Percentiles rank a stretch among this genome's conserved stretches.
Conservation (phyloP, 108 stramenopile genomes). For the Skeletonema costatum region DNA sequence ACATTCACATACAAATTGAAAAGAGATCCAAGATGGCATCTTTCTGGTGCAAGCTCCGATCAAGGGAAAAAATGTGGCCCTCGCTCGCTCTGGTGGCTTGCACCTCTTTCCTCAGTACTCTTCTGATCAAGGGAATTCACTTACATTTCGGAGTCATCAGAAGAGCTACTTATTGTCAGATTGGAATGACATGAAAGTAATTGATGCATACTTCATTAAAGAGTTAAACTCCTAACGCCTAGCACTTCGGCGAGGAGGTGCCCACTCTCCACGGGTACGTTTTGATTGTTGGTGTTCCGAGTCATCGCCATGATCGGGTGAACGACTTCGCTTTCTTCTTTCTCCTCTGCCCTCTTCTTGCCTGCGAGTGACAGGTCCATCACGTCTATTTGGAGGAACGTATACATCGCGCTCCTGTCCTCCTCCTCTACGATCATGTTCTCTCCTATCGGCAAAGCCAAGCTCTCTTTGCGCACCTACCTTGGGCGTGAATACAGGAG, state of each 20-base stretch:
- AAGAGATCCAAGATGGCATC: too few species aligned
- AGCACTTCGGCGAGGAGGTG: conserved; percentile 11
- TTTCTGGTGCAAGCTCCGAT: too few species aligned
- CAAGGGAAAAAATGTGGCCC: too few species aligned
- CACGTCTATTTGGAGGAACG: conserved; percentile 24
- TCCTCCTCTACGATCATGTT: conserved; percentile 13
- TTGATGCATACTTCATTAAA: neutral
- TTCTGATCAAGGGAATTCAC: too few species aligned
- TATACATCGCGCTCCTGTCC: conserved; percentile 9
- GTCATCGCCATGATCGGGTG: conserved; percentile 20
- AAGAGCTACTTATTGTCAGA: too few species aligned
- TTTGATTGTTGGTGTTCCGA: conserved; percentile 7
- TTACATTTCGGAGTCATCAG: too few species aligned
- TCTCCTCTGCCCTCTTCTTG: conserved; percentile 5
- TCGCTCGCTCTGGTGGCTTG: too few species aligned
- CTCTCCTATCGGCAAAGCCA: conserved; percentile 10
- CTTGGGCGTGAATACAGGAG: conserved; percentile 27
- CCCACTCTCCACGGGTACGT: conserved; percentile 19
- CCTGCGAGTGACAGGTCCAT: conserved; percentile 13
- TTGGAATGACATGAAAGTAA: neutral
- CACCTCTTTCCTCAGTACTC: too few species aligned
- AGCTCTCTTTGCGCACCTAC: conserved; percentile 17
- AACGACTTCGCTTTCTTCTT: conserved; percentile 28
- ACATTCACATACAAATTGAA: neutral
- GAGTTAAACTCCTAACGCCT: neutral